Evolutionary conservation across 768 basidiomycete genomes (phyloP), one percentile per base, ranked within the genome.

Genomic region (Xanthoconium purpureum): DNA sequence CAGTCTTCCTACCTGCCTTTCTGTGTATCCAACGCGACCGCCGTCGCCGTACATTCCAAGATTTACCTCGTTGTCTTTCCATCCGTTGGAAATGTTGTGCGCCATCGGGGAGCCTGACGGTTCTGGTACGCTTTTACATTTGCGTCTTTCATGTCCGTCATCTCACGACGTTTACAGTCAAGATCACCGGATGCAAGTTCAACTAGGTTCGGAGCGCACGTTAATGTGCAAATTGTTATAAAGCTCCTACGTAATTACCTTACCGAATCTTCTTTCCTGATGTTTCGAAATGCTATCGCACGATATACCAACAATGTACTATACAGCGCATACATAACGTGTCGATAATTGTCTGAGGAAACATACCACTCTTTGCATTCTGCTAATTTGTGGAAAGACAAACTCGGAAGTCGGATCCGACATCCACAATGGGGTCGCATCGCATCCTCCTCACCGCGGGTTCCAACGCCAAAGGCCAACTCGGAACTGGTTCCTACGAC

Each of bases 81-180:
- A 94, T 67, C 91, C 92, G 13, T 78, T 83, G 58, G 89, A 94
- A 70, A 93, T 94, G 92, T 69, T 94, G 60, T 89, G 84, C 63
- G 88, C 83, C 17, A 68, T 86, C 15, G 90, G 90, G 10, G 81
- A 82, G 43, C 80, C 86, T 48, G 90, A 93, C 68, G 90, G 91
- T 1, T 65, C 74, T 56, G 77, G 82, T 83, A 63, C 57, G 78
- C 60, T 20, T 35, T 51, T 52, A 12, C 6, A 24, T 54, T 45
- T 20, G 1, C 5, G 6, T 43, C 17, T 28, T 46, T 40, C 29
- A 8, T 11, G 44, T 44, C 33, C 29, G 11, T 5, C 2, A 11
- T 48, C 62, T 66, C 43, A 69, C 28, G 20, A 9, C 0, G 13
- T 40, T 37, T 11, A n/a, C 57, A 82, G 84, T 85, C 48, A 80